Evolutionary conservation across 495 filamentous ascomycete species (phyloP), one percentile per base, ranked within the genome.

Genomic region (Aspergillus wentii): DNA sequence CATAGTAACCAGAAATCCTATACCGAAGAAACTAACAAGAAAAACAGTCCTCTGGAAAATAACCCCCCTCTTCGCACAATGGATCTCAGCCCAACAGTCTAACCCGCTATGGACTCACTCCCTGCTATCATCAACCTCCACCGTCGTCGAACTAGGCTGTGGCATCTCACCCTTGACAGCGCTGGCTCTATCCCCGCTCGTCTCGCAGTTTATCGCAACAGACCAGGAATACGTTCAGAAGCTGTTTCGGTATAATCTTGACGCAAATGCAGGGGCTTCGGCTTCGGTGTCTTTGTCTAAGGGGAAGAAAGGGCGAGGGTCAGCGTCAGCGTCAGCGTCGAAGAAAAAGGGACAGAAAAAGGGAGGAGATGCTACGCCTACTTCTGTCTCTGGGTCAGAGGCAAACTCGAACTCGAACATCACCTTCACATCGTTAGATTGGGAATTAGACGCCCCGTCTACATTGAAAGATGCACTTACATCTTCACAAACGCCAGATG

Each of bases 181-280:
- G 10, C 61, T 89, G 26, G 50, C 76, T 2, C 56, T 94, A 15
- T 73, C 79, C 4, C 76, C 79, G 1, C 60, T 54, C 1, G 67
- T 95, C 22, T 40, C 62, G 4, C 68, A 66, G 39, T 94, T 90
- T 45, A 64, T 94, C 27, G 78, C 89, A 23, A 95, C 89, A 4
- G 92, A 98, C 56, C 90, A 96, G 51, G 69, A 79, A 33, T 96
- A 96, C 56, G 85, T 94, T 1, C 65, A 81, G 17, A 82, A 77
- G 40, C 64, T 89, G 0, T 67, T 94, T 17, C 74, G 78, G 41
- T 73, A 79, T 50, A 98, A 98, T 52, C 56, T 98, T 2, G 53
- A 68, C 4, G 75, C 76, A 20, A 96, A 95, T 49, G 37, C 40
- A 6, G 35, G 45, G 2, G 19, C 38, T 7, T 26, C 7, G n/a